A percentile compares a stretch with the other conserved stretches of the same genome.
These are phyloP conservation scores for Peniophora sp. DNA, from an alignment of 1,284 basidiomycete genomes.

Conservation along the genomic window DNA sequence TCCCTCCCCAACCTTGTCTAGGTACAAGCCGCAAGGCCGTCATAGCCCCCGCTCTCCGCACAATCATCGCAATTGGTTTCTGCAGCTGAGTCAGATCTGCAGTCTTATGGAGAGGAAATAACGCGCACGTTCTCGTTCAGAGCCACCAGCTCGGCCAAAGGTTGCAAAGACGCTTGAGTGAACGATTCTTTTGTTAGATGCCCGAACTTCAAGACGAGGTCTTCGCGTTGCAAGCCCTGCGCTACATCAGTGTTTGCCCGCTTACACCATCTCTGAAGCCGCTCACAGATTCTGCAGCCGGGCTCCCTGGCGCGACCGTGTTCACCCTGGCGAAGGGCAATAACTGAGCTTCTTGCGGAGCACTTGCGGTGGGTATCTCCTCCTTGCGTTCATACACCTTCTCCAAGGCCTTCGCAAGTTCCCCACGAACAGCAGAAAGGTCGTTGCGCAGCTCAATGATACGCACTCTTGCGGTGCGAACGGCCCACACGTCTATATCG, in stretches of 20 bases:
- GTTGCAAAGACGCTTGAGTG: constrained; percentile 47
- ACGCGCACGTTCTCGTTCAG: constrained; percentile 65
- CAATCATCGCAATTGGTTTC: constrained; percentile 42
- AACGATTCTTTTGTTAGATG: constrained; percentile 48
- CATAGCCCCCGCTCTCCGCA: constrained; percentile 28
- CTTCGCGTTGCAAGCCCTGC: constrained; percentile 65
- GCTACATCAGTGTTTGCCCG: constrained; percentile 3
- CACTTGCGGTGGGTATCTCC: neutral
- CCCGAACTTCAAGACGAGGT: constrained; percentile 71
- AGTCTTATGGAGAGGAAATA: neutral
- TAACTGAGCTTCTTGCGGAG: constrained; percentile 4
- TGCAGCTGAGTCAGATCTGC: constrained; percentile 8
- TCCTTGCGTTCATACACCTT: constrained; percentile 47
- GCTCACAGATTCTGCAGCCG: constrained; percentile 72
- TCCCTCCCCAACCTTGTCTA: constrained; percentile 62
- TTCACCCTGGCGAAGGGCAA: constrained; percentile 74
- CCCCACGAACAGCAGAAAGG: constrained; percentile 52
- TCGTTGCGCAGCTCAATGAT: constrained; percentile 79
- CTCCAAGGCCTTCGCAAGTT: constrained; percentile 62
- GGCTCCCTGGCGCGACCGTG: constrained; percentile 68
- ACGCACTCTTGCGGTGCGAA: constrained; percentile 65
- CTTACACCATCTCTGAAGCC: too few species aligned
- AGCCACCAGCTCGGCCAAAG: constrained; percentile 64
- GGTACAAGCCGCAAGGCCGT: constrained; percentile 44
- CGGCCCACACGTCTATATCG: constrained; percentile 77